A percentile compares a stretch with the other conserved stretches of the same genome.
These are phyloP conservation scores for Aspergillus bombycis DNA, from an alignment of 2,329 filamentous ascomycete genomes.

Conservation along the genomic window DNA sequence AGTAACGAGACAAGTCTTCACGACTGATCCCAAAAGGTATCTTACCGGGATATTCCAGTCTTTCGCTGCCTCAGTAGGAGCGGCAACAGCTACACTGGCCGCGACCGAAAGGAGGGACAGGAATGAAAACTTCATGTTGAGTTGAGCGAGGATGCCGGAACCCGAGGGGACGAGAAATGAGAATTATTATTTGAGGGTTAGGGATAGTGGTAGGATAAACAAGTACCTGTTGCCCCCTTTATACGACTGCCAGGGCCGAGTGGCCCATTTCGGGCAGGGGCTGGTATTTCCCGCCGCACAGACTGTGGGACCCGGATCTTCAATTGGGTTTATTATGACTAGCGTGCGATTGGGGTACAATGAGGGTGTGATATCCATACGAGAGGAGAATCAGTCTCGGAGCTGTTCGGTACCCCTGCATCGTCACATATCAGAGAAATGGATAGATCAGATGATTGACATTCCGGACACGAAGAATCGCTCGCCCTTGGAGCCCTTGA, in stretches of 20 bases:
- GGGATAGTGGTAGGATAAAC: neutral
- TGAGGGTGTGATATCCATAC: neutral
- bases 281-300: neutral
- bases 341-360: no score
- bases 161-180: neutral
- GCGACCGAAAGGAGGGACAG: neutral
- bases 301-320: neutral
- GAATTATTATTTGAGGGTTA: neutral
- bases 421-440: neutral
- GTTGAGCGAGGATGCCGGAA: neutral
- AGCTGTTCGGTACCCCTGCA: neutral
- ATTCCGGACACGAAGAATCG: neutral
- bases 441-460: neutral
- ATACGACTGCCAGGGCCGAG: neutral
- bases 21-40: fast-evolving
- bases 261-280: neutral
- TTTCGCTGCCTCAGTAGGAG: neutral
- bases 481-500: no score
- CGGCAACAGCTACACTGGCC: neutral
- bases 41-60: neutral
- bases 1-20: neutral
- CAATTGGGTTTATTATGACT: no score
- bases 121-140: neutral
- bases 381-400: neutral
- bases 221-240: neutral